Evolutionary conservation across 306 rosid genomes (phyloP).

Genomic region (Neltuma alba): DNA sequence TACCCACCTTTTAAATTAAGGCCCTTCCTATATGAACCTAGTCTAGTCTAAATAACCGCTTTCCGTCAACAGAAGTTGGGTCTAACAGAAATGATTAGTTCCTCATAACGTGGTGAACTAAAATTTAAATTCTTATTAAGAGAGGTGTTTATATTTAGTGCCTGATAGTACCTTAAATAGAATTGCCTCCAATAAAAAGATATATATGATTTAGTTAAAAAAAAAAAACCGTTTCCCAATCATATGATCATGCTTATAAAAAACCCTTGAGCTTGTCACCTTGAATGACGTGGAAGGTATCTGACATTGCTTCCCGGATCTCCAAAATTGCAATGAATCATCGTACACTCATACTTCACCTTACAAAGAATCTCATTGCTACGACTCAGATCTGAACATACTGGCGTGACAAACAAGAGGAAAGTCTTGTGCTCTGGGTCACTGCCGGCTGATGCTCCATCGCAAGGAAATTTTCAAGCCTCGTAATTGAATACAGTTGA

Average conservation of each 20-base stretch:
- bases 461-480: not conserved
- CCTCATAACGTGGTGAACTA: no score
- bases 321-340: not conserved
- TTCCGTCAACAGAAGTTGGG: no score
- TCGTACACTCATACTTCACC: not conserved
- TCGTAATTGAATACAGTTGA: conserved; percentile 20
- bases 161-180: no score
- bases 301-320: not conserved
- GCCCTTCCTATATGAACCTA: not conserved
- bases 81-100: no score
- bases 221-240: no score
- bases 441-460: not conserved
- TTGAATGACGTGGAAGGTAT: not conserved
- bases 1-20: not conserved
- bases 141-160: no score
- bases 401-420: conserved; percentile 3
- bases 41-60: not conserved
- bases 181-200: no score
- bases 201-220: no score
- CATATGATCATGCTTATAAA: not conserved
- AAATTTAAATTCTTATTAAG: no score
- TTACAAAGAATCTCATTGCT: not conserved
- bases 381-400: conserved; percentile 8
- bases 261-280: not conserved
- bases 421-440: not conserved